A percentile compares a stretch with the other conserved stretches of the same genome.
Conservation (phyloP, 352 stramenopile species). For the Blastocystis sp. region DNA sequence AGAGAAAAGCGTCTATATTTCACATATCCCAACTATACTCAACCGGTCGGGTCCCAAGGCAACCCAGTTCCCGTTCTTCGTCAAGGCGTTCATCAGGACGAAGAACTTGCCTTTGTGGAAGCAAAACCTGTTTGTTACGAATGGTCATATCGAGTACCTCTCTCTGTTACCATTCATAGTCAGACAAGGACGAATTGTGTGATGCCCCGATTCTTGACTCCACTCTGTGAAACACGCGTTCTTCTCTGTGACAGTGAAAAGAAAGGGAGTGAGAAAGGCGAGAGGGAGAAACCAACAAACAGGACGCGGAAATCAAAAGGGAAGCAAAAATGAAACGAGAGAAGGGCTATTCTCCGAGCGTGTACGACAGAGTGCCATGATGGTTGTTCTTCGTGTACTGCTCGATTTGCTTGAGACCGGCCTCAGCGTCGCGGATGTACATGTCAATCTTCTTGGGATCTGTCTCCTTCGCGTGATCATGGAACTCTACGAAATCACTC, state of each 20-base stretch:
- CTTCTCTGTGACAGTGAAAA: not conserved
- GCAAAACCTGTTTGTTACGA: conserved; percentile 10
- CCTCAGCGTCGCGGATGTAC: conserved; percentile 38
- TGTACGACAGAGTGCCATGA: conserved; percentile 18
- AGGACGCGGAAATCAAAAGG: not conserved
- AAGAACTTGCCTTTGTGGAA: conserved; percentile 51
- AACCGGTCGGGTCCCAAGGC: conserved; percentile 46
- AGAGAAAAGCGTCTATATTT: conserved; percentile 3
- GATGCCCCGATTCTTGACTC: too few species aligned
- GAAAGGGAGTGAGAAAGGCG: not conserved
- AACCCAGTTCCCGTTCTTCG: conserved; percentile 8
- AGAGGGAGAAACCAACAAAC: not conserved
- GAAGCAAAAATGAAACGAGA: not conserved
- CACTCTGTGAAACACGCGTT: too few species aligned
- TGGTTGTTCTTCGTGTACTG: conserved; percentile 28
- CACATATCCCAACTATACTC: not conserved
- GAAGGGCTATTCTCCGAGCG: not conserved
- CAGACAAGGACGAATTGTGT: not conserved
- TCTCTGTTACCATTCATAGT: not conserved
- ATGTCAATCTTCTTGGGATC: conserved; percentile 32
- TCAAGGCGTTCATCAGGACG: conserved; percentile 2
- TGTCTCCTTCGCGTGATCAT: conserved; percentile 42
- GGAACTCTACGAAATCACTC: conserved; percentile 14
- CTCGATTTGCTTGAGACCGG: conserved; percentile 39
- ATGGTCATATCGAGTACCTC: not conserved